phyloP scores from a whole-genome alignment of 495 filamentous ascomycete species.

The Penicillium dipodomyicola region DNA sequence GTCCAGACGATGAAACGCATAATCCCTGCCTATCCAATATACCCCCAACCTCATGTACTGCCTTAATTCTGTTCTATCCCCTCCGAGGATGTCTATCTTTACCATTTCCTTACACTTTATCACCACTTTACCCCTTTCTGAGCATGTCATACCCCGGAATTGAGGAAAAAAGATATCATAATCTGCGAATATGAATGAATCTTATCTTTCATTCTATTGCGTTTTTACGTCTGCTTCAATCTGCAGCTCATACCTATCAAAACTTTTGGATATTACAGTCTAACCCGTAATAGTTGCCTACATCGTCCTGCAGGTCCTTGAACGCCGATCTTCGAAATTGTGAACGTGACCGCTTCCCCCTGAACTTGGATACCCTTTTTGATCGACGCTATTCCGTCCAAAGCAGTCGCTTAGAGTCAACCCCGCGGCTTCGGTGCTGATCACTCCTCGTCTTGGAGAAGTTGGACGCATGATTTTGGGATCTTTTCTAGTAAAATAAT shows the following conservation, averaged over 20 bases:
- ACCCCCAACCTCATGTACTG: constrained; percentile 4
- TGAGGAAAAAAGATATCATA: background rate
- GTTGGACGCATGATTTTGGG: background rate
- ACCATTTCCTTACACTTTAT: constrained; percentile 7
- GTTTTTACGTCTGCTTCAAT: constrained; percentile 7
- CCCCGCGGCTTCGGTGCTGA: background rate
- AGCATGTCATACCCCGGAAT: background rate
- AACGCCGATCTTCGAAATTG: constrained; percentile 36
- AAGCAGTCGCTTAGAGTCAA: background rate
- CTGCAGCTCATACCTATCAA: background rate
- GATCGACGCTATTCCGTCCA: constrained; percentile 4
- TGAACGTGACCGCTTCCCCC: constrained; percentile 13
- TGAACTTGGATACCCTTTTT: background rate
- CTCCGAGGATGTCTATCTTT: constrained; percentile 2
- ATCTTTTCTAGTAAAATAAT: constrained; percentile 3
- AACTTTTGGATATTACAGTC: constrained; percentile 2
- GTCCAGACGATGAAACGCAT: background rate
- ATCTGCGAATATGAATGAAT: constrained; percentile 8
- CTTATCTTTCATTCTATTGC: background rate
- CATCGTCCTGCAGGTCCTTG: constrained; percentile 31
- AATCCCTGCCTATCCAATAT: constrained; percentile 1
- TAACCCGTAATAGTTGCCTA: constrained; percentile 39
- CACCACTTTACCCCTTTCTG: constrained; percentile 7
- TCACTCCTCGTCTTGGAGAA: constrained; percentile 2
- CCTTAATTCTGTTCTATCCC: background rate